Base-by-base conservation (phyloP, 2,329 filamentous ascomycete species). In the Ceratocystis albifundus region DNA sequence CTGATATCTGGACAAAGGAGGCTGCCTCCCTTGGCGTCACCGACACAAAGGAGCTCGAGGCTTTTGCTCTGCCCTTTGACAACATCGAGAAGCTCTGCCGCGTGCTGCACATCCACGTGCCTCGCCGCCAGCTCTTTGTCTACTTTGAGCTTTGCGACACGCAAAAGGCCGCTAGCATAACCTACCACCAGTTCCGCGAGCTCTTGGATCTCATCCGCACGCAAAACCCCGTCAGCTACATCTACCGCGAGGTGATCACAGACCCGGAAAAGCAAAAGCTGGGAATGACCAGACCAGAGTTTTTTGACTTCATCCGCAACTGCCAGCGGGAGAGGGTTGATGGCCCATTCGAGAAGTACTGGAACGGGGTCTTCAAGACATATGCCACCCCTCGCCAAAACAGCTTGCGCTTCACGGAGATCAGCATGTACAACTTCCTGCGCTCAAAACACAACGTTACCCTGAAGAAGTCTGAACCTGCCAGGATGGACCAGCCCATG, bases 91-190 rank as follows among this genome's bases (percentile, higher is more conserved):
- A 87, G 68, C 81, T 97, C 15, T 97, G 94, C 76, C 88, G 88
- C 68, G 92, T 88, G 72, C 80, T 97, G 61, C 92, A 97, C 74
- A 96, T 99, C 71, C 92, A 96, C 75, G 90, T 89, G 72, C 88
- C 90, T 1, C 84, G 87, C 68, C 82, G 84, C 65, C 87, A 88
- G 59, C 79, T 97, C 3, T 84, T 84, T 66, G 79, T 82, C 41
- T 89, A 88, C 71, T 96, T 97, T 71, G 79, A 83, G 66, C 81
- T 84, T 68, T 89, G 88, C 4, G 89, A 93, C 72, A 77, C 78
- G n/a, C 80, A 82, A 77, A 77, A 78, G 63, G 83, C 80, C 1
- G 87, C 87, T 28, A 82, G 81, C 64, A 80, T 99, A 65, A 87
- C 88, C 73, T 96, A 90, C 72, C 74, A 78, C 28, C 88, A 96